Evolutionary conservation across 305 asterid species (phyloP).

Genomic region (Stenogyne calaminthoides): DNA sequence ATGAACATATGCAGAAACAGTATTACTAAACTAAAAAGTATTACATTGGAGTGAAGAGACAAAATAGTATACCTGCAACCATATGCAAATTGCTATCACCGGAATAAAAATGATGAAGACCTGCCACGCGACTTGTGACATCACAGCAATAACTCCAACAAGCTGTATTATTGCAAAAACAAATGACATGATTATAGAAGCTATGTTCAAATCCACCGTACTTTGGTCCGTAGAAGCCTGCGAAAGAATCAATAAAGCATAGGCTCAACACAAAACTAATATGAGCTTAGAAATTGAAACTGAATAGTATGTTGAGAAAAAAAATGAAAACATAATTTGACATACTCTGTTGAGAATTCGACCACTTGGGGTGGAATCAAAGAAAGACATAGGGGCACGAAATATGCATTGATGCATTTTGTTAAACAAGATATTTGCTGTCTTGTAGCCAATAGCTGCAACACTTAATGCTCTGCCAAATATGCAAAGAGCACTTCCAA

Average conservation of each 20-base stretch:
- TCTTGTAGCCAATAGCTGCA: slow-evolving; percentile 56
- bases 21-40: too few relatives aligned
- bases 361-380: slow-evolving; percentile 93
- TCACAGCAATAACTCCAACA: slow-evolving; percentile 65
- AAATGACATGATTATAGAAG: slow-evolving; percentile 45
- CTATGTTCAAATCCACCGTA: slow-evolving; percentile 61
- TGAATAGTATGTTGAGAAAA: not conserved
- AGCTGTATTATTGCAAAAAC: slow-evolving; percentile 66
- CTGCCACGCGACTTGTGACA: slow-evolving; percentile 89
- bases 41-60: not conserved
- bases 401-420: slow-evolving; percentile 73
- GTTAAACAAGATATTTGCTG: slow-evolving; percentile 63
- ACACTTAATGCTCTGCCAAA: slow-evolving; percentile 53
- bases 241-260: slow-evolving; percentile 10
- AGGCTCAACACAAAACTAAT: not conserved
- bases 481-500: slow-evolving; percentile 64
- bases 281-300: not conserved
- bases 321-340: not conserved
- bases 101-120: slow-evolving; percentile 56
- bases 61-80: slow-evolving; percentile 62
- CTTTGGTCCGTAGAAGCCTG: slow-evolving; percentile 94
- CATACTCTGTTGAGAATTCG: slow-evolving; percentile 82
- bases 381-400: slow-evolving; percentile 95
- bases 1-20: too few relatives aligned
- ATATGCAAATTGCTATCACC: slow-evolving; percentile 56